phyloP scores from a whole-genome alignment of 345 rosid genomes.

The Boechera retrofracta region DNA sequence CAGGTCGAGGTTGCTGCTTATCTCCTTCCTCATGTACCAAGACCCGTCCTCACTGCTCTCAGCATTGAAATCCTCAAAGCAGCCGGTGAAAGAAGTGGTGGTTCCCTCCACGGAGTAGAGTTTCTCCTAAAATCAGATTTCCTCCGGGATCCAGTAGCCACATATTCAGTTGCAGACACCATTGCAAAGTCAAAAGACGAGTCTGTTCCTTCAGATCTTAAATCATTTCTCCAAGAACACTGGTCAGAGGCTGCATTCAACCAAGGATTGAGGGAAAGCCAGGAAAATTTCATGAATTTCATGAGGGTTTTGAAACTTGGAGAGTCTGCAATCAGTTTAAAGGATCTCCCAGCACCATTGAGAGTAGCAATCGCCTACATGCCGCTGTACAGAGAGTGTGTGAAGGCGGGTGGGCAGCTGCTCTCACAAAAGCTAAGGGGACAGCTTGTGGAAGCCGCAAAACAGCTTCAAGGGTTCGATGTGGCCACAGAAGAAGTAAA shows the following conservation, averaged over 20 bases:
- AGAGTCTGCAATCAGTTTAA: constrained; percentile 68
- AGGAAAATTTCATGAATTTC: constrained; percentile 68
- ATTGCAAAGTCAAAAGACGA: constrained; percentile 87
- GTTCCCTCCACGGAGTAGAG: constrained; percentile 89
- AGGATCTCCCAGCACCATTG: constrained; percentile 78
- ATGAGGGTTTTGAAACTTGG: constrained; percentile 72
- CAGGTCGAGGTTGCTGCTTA: constrained; percentile 82
- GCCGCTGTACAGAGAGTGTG: constrained; percentile 83
- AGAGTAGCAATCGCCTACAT: constrained; percentile 81
- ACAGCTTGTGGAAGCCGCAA: constrained; percentile 78
- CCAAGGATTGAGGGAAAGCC: constrained; percentile 75
- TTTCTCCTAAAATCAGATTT: constrained; percentile 87
- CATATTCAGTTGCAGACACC: constrained; percentile 85
- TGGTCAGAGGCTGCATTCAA: constrained; percentile 93
- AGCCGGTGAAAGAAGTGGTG: constrained; percentile 93
- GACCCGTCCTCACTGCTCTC: constrained; percentile 85
- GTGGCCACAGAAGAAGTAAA: constrained; percentile 59
- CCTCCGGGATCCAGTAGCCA: constrained; percentile 80
- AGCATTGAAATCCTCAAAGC: constrained; percentile 93
- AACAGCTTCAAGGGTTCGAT: constrained; percentile 69
- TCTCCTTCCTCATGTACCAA: constrained; percentile 90
- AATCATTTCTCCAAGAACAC: constrained; percentile 70
- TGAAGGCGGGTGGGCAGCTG: constrained; percentile 61
- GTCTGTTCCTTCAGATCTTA: constrained; percentile 73
- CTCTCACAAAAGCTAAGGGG: constrained; percentile 83